Percentiles rank a stretch among this genome's conserved stretches.
Conservation (phyloP, 2,329 filamentous ascomycete species). For the Celoporthe dispersa region DNA sequence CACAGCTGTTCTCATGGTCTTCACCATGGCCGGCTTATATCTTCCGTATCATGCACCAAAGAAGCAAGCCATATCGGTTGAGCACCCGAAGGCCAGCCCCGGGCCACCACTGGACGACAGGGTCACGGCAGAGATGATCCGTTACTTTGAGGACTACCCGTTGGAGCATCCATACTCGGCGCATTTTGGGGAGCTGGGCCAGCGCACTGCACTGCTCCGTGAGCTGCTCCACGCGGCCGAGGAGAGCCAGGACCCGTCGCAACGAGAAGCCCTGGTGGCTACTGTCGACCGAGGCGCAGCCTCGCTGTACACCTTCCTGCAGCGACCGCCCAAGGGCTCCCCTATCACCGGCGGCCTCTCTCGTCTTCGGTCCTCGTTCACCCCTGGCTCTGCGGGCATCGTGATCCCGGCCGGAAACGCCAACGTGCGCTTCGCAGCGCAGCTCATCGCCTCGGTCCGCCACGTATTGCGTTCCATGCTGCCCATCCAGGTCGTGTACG, state of each 20-base stretch:
- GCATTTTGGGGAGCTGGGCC: conserved; percentile 40
- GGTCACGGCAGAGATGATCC: conserved; percentile 18
- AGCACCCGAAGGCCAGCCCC: background rate
- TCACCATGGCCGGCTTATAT: background rate
- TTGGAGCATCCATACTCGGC: conserved; percentile 38
- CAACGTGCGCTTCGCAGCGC: conserved; percentile 41
- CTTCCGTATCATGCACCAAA: background rate
- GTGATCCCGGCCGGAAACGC: conserved; percentile 42
- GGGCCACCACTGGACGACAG: background rate
- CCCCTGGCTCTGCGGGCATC: conserved; percentile 37
- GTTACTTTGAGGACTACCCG: conserved; percentile 38
- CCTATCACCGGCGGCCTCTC: conserved; percentile 29
- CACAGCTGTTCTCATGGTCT: background rate
- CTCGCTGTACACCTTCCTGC: conserved; percentile 37
- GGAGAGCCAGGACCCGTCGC: conserved; percentile 12
- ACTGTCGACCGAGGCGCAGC: conserved; percentile 30
- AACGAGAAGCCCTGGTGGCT: conserved; percentile 23
- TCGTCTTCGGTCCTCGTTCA: conserved; percentile 31
- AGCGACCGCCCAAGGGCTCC: conserved; percentile 6
- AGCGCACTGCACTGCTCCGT: conserved; percentile 34
- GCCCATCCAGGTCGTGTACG: conserved; percentile 44
- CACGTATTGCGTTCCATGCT: conserved; percentile 37
- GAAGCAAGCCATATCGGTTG: background rate
- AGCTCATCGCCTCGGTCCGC: conserved; percentile 40
- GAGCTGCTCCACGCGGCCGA: conserved; percentile 32